These are phyloP conservation scores for Citrus inodora DNA, from an alignment of 345 rosid species.

Conservation along the genomic window DNA sequence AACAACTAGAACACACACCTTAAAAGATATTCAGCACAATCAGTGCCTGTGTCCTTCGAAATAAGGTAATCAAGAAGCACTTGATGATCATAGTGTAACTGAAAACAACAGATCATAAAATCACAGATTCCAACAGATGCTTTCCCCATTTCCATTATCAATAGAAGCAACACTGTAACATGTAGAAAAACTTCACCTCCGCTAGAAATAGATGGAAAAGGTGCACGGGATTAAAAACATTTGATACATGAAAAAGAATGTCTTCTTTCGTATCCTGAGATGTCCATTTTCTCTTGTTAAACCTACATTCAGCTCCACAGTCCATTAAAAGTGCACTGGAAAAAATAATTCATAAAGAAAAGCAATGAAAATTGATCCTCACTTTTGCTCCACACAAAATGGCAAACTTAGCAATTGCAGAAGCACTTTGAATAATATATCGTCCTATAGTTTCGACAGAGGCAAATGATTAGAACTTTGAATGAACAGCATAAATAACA, in stretches of 20 bases:
- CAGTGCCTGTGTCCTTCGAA: constrained; percentile 69
- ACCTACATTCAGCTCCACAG: constrained; percentile 35
- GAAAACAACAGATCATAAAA: constrained; percentile 16
- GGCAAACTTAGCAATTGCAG: constrained; percentile 54
- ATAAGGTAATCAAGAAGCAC: constrained; percentile 92
- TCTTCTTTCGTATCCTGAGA: constrained; percentile 33
- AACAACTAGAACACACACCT: constrained; percentile 42
- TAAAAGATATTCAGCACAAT: constrained; percentile 77
- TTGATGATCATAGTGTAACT: constrained; percentile 89
- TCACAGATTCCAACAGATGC: background rate
- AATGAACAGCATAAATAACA: constrained; percentile 2
- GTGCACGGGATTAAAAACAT: constrained; percentile 57
- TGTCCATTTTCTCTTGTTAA: constrained; percentile 24
- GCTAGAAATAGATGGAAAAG: constrained; percentile 74
- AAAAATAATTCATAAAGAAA: constrained; percentile 3
- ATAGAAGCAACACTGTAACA: background rate
- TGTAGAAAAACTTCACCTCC: constrained; percentile 44
- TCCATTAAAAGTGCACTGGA: constrained; percentile 2
- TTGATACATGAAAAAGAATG: constrained; percentile 37
- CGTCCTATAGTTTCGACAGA: constrained; percentile 54
- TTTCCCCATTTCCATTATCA: background rate
- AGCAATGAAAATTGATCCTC: constrained; percentile 29
- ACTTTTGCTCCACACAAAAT: constrained; percentile 39
- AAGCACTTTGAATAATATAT: constrained; percentile 75
- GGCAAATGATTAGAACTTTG: constrained; percentile 12